Percentiles rank a stretch among this genome's conserved stretches.
Conservation (phyloP, 768 basidiomycete species). For the Piloderma croceum region DNA sequence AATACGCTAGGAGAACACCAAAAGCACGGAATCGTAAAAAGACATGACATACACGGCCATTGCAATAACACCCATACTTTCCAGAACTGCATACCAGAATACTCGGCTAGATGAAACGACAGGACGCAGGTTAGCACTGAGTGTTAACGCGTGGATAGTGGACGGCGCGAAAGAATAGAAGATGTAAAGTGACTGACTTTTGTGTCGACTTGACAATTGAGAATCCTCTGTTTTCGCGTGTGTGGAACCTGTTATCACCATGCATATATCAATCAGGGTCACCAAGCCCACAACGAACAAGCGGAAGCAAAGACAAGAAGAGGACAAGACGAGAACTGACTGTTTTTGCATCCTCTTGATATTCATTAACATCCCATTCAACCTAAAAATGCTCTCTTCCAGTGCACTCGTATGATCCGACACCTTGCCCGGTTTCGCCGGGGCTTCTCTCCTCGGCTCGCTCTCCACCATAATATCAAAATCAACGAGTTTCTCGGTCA, state of each 20-base stretch:
- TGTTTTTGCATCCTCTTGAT: constrained; percentile 93
- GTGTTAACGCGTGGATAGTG: too few relatives aligned
- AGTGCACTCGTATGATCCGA: constrained; percentile 88
- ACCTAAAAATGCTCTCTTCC: constrained; percentile 92
- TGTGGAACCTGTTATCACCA: constrained; percentile 89
- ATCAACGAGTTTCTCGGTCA: constrained; percentile 91
- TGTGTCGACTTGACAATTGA: constrained; percentile 87
- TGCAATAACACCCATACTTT: constrained; percentile 68
- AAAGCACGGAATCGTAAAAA: neutral
- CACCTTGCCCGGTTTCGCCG: constrained; percentile 83
- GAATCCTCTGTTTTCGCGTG: constrained; percentile 90
- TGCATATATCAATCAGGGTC: neutral
- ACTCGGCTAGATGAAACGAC: constrained; percentile 57
- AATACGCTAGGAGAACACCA: too few relatives aligned
- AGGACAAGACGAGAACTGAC: constrained; percentile 42
- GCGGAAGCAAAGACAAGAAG: neutral
- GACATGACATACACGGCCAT: constrained; percentile 75
- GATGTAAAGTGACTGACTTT: constrained; percentile 43
- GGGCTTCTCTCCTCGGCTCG: constrained; percentile 85
- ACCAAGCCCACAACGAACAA: neutral
- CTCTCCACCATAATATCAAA: constrained; percentile 99
- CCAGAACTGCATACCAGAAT: constrained; percentile 90
- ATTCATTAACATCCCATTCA: constrained; percentile 80
- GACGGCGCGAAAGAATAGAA: neutral
- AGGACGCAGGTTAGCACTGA: too few relatives aligned